Percentiles rank a stretch among this genome's conserved stretches.
These are phyloP conservation scores for Blastobotrys persicus DNA, from an alignment of 1,139 yeast genomes.

Conservation along the genomic window DNA sequence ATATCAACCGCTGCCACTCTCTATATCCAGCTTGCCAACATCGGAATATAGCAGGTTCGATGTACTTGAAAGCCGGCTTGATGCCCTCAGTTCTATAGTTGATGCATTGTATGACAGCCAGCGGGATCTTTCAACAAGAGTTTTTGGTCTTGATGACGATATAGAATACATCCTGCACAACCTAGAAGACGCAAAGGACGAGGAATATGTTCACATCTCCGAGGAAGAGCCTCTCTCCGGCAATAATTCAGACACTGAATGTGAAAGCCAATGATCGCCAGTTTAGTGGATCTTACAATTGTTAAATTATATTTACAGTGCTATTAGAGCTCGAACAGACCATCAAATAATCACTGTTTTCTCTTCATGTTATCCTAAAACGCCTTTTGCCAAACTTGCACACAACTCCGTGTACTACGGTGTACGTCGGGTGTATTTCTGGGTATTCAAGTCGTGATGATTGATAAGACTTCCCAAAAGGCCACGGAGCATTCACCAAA, in stretches of 20 bases:
- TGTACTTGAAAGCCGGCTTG: neutral
- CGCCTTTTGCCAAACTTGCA: too few species aligned
- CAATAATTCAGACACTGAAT: neutral
- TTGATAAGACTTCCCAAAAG: neutral
- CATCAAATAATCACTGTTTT: too few species aligned
- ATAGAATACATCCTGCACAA: neutral
- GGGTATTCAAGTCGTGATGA: neutral
- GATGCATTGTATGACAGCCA: neutral
- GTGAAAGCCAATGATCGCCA: neutral
- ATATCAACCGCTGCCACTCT: too few species aligned
- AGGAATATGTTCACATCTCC: neutral
- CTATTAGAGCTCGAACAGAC: too few species aligned
- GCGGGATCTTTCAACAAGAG: neutral
- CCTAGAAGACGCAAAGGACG: neutral
- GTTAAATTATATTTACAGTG: too few species aligned
- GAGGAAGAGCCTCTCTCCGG: neutral
- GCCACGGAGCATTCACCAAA: neutral
- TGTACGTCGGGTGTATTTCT: neutral
- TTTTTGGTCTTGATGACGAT: neutral
- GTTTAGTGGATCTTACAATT: too few species aligned
- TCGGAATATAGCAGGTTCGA: neutral
- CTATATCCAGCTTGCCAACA: too few species aligned
- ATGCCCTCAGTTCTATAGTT: neutral
- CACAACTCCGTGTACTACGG: too few species aligned
- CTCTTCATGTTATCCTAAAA: too few species aligned